Base-by-base conservation (phyloP, 495 filamentous ascomycete genomes). In the Hyaloscypha finlandica region DNA sequence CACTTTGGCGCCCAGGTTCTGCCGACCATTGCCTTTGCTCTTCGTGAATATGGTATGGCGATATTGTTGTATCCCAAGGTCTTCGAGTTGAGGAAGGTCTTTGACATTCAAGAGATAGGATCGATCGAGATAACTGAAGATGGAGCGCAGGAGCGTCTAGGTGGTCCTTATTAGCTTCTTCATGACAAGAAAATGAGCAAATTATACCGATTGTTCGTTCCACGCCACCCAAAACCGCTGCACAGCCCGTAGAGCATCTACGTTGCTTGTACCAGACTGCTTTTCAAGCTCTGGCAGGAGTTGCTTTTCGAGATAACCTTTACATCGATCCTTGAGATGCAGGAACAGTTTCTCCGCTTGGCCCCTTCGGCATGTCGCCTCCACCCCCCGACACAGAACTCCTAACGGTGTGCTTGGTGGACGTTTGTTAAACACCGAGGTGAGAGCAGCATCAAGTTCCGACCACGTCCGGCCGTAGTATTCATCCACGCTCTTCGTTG, bases 71-170 rank as follows among this genome's bases (percentile, higher is more conserved):
- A 85, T 84, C 22, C 79, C 79, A 75, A 86, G 79, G 69, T 87
- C 87, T 68, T 87, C 82, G 16, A 91, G 77, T 58, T 78, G 75
- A 65, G 79, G 81, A n/a, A 73, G 70, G 51, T 81, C 69, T 69
- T 82, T 87, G 45, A 84, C 85, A 37, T 88, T 86, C 1, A 97
- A 80, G 25, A 99, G 84, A 74, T 91, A 97, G 5, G 92, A 91
- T 65, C 95, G 87, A 73, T 99, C 94, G 63, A 99, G 82, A 69
- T 93, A 97, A 73, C 90, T 94, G 80, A 97, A 98, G 35, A 97
- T 89, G 66, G 88, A 92, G 63, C 92, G 85, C 60, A 99, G 82
- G 22, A 85, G 88, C 48, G 85, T 83, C 91, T 92, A 73, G 59
- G 37, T 14, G 2, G n/a, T 8, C 64, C 37, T 2, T 55, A 58